These are phyloP conservation scores for Pecoramyces ruminantium DNA, from an alignment of 192 early-diverging fungal genomes.

Conservation along the genomic window DNA sequence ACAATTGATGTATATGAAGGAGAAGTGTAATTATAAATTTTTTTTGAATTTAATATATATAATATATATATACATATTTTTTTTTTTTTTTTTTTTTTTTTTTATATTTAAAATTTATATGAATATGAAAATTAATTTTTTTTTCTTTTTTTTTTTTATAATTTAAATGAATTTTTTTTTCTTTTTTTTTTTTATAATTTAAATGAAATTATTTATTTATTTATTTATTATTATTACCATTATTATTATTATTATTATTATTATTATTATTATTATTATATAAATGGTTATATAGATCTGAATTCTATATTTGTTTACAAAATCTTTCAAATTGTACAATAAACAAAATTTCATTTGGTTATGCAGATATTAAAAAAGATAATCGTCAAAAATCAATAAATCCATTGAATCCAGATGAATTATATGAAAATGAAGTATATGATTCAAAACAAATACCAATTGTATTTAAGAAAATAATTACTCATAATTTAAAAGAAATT, in stretches of 20 bases:
- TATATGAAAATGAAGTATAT: neutral
- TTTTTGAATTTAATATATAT: no score
- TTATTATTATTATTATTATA: no score
- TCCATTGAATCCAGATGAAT: neutral
- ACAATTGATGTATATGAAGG: neutral
- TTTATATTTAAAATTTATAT: no score
- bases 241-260: no score
- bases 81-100: no score
- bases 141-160: no score
- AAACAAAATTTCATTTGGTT: neutral
- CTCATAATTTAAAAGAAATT: neutral
- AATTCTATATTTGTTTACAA: neutral
- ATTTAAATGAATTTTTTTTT: no score
- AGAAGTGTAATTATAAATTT: neutral
- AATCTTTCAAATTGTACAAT: neutral
- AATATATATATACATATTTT: no score
- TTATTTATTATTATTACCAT: no score
- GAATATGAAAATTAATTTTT: no score
- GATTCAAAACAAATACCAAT: neutral
- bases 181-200: no score
- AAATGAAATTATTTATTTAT: no score
- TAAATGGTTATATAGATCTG: neutral
- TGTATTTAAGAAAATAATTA: neutral
- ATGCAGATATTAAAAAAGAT: neutral
- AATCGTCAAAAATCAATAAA: neutral